Base-by-base conservation (phyloP, 1,284 basidiomycete genomes). In the Ustilago bromivora region DNA sequence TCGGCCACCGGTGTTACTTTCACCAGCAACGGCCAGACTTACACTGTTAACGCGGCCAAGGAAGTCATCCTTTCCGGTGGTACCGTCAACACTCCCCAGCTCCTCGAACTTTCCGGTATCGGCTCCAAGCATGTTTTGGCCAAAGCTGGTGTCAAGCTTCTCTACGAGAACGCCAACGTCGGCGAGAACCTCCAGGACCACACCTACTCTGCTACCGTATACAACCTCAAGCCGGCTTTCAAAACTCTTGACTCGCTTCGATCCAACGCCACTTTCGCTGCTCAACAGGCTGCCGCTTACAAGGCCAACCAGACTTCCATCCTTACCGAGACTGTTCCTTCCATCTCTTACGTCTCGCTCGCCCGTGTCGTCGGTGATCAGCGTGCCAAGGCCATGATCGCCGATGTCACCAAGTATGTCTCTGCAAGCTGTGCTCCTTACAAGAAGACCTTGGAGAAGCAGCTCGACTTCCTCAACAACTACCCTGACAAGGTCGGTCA, bases 91-190 rank as follows among this genome's bases (percentile, higher is more conserved):
- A 81, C 70, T 7, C 89, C 89, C 15, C 76, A 80, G 69, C 79
- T 90, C 3, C 87, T 90, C 5, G 85, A 89, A 71, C 85, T 89
- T 15, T 89, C 88, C 12, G 89, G 89, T 12, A 86, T 90, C 57
- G 89, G 89, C 0, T 86, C 88, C 56, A 68, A 84, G 36, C 64
- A 73, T 9, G 83, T 88, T 2, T 80, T 90, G 4, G 57, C 80
- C 46, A 75, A 80, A 40, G 74, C 87, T 11, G 87, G 86, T n/a
- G 88, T 84, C 63, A 61, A 71, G 61, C 63, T 72, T 4, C 54
- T 78, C 49, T 71, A 82, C 68, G 75, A 82, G 43, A 76, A 82
- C 65, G n/a, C 78, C 56, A 71, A 69, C 58, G 82, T 84, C 11
- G 89, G 89, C 4, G 85, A 88, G 73, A 88, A 90, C 73, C 79